A percentile compares a stretch with the other conserved stretches of the same genome.
phyloP scores from a whole-genome alignment of 2,329 filamentous ascomycete species.

The Plectosphaerella plurivora region DNA sequence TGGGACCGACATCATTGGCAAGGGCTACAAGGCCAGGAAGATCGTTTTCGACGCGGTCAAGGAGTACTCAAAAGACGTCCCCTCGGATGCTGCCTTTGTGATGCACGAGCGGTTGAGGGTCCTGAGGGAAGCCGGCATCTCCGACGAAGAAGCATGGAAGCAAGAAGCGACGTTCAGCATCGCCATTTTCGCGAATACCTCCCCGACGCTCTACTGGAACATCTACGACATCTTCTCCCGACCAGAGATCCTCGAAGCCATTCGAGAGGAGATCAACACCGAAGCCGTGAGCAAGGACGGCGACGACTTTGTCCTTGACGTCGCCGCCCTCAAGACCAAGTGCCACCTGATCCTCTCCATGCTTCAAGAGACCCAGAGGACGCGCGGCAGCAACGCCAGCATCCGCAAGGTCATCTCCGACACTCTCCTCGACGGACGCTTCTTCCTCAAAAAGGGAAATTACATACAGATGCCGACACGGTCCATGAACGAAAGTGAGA shows the following conservation, averaged over 20 bases:
- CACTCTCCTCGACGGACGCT: slow-evolving; percentile 24
- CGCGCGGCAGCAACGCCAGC: slow-evolving; percentile 16
- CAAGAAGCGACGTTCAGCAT: slow-evolving; percentile 13
- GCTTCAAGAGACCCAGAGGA: slow-evolving; percentile 30
- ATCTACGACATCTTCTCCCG: slow-evolving; percentile 36
- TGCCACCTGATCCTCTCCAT: slow-evolving; percentile 29
- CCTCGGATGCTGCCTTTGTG: no score
- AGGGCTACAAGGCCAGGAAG: no score
- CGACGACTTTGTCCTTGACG: slow-evolving; percentile 18
- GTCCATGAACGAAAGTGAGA: not conserved
- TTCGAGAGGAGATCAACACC: slow-evolving; percentile 32
- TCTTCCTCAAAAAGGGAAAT: slow-evolving; percentile 29
- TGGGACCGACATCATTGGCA: no score
- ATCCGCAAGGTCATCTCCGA: slow-evolving; percentile 27
- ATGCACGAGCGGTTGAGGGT: no score
- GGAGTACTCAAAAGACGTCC: no score
- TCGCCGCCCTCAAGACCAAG: slow-evolving; percentile 23
- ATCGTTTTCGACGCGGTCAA: no score
- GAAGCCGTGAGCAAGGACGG: slow-evolving; percentile 2
- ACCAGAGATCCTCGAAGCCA: slow-evolving; percentile 27
- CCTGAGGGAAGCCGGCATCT: not conserved
- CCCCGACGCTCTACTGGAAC: slow-evolving; percentile 38
- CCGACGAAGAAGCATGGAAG: slow-evolving; percentile 1
- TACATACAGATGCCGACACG: slow-evolving; percentile 27
- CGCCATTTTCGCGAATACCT: slow-evolving; percentile 35